Percentiles rank a stretch among this genome's conserved stretches.
These are phyloP conservation scores for Rosa multiflora DNA, from an alignment of 306 rosid genomes.

Conservation along the genomic window DNA sequence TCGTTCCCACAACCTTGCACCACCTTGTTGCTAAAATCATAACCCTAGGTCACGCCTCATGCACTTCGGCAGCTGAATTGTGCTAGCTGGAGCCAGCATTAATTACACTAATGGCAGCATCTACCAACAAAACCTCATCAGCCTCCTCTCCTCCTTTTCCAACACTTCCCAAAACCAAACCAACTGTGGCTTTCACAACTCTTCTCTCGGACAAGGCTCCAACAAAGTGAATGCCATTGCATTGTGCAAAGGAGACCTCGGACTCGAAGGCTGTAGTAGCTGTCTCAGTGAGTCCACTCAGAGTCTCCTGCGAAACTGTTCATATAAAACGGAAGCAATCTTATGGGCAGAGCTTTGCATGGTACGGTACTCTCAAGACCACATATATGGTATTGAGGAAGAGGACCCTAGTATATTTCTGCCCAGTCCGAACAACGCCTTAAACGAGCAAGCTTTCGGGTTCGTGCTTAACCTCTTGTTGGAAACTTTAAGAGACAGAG, in stretches of 20 bases:
- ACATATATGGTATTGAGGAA: background rate
- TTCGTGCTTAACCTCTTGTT: background rate
- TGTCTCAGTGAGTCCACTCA: background rate
- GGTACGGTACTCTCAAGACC: constrained; percentile 12
- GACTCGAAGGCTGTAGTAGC: background rate
- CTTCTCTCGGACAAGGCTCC: background rate
- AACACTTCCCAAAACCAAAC: background rate
- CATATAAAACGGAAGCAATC: background rate
- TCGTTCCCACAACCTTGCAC: background rate
- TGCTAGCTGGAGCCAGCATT: background rate
- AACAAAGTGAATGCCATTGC: constrained; percentile 1
- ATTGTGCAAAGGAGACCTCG: background rate
- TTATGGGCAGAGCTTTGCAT: background rate
- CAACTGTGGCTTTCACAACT: background rate
- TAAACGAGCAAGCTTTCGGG: background rate
- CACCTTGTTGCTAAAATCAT: background rate
- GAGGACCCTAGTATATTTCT: background rate
- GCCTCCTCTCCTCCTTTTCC: constrained; percentile 4
- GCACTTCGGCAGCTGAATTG: background rate
- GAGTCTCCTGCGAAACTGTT: background rate
- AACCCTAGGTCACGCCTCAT: background rate
- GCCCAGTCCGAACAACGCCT: background rate
- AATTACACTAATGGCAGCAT: background rate
- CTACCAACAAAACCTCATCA: constrained; percentile 1
- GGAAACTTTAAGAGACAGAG: background rate